Conservation (phyloP, 129 eudicot genomes). For the Flaveria ramosissima region DNA sequence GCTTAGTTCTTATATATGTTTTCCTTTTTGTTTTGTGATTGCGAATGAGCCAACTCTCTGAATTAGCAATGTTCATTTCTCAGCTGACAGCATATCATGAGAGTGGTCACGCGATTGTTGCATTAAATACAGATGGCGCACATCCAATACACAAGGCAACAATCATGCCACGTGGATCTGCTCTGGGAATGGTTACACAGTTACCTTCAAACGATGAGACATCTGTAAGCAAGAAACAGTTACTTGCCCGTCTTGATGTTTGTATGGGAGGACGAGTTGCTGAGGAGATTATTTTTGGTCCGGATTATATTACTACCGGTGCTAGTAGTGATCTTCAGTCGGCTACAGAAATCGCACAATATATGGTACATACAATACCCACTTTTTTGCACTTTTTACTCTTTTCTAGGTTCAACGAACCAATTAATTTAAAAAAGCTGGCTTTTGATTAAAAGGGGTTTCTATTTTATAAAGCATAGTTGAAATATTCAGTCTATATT, state of each 20-base stretch:
- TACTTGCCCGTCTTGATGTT: conserved; percentile 83
- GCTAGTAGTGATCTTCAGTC: conserved; percentile 73
- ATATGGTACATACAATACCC: conserved; percentile 50
- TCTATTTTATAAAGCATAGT: background rate
- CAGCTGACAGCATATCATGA: conserved; percentile 96
- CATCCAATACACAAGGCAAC: conserved; percentile 92
- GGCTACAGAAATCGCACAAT: conserved; percentile 83
- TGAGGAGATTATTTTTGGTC: conserved; percentile 79
- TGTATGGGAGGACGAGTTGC: conserved; percentile 98
- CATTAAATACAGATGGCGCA: conserved; percentile 79
- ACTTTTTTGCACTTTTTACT: background rate
- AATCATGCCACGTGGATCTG: conserved; percentile 82
- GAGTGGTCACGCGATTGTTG: conserved; percentile 89
- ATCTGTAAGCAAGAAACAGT: conserved; percentile 78
- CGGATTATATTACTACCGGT: conserved; percentile 76
- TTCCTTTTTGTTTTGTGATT: conserved; percentile 7
- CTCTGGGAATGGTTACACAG: conserved; percentile 91
- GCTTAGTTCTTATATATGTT: background rate
- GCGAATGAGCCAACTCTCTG: background rate
- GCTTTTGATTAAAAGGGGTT: background rate
- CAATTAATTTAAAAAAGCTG: background rate
- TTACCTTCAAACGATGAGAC: conserved; percentile 84
- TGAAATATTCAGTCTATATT: background rate
- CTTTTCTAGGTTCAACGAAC: background rate
- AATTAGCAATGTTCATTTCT: background rate